A percentile compares a stretch with the other conserved stretches of the same genome.
phyloP scores from a whole-genome alignment of 768 basidiomycete species.

The Lactarius indigo region DNA sequence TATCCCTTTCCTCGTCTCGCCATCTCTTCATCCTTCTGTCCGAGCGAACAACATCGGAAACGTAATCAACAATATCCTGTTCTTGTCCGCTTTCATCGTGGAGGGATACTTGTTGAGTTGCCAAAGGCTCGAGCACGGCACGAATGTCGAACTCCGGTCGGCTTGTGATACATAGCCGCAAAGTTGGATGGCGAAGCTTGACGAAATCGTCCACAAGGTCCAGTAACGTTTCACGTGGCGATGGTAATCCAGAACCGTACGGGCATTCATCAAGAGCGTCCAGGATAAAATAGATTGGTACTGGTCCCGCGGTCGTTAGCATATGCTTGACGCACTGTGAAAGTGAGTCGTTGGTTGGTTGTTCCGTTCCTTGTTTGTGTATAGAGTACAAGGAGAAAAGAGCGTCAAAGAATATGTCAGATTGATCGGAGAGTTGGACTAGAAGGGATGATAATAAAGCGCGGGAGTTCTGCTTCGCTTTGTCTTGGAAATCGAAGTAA shows the following conservation, averaged over 20 bases:
- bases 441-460: neutral
- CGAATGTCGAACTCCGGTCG: neutral
- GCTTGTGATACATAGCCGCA: neutral
- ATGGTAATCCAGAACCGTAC: neutral
- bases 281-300: neutral
- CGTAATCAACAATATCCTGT: neutral
- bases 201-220: neutral
- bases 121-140: neutral
- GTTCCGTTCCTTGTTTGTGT: neutral
- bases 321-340: neutral
- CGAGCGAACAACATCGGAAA: neutral
- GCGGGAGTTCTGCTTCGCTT: neutral
- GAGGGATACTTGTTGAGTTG: neutral
- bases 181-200: neutral
- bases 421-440: neutral
- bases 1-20: neutral
- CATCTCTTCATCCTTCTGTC: neutral
- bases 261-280: conserved; percentile 5
- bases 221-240: neutral
- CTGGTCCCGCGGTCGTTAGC: neutral
- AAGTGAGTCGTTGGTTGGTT: neutral
- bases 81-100: neutral
- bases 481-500: neutral
- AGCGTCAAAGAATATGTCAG: neutral
- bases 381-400: neutral